phyloP scores from a whole-genome alignment of 179 eudicot species.

The Corrigiola litoralis region DNA sequence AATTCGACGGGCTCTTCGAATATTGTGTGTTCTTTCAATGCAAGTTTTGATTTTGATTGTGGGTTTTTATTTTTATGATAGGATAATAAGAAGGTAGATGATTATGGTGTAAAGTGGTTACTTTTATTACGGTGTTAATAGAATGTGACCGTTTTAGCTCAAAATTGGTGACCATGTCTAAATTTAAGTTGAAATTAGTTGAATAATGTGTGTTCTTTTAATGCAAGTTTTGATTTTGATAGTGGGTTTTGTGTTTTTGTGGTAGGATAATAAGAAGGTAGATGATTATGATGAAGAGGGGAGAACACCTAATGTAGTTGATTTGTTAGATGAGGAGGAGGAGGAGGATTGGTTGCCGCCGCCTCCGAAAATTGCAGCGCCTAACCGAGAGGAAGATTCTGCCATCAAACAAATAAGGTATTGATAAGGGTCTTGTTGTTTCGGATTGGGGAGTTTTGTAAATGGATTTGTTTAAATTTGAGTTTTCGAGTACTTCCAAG shows the following conservation, averaged over 20 bases:
- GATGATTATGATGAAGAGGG: conserved; percentile 15
- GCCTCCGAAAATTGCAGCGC: conserved; percentile 44
- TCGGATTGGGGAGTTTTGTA: not conserved
- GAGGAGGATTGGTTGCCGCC: conserved; percentile 76
- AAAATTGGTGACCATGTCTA: too few species aligned
- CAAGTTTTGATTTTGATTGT: conserved; percentile 2
- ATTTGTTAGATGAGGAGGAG: conserved; percentile 38
- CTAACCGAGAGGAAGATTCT: conserved; percentile 40
- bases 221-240: conserved; percentile 5
- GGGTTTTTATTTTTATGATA: conserved; percentile 11
- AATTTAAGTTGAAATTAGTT: too few species aligned
- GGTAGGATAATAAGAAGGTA: conserved; percentile 32
- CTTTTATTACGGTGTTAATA: too few species aligned
- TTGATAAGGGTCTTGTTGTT: too few species aligned
- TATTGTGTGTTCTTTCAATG: not conserved
- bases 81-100: conserved; percentile 30
- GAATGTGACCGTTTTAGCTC: too few species aligned
- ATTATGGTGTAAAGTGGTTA: too few species aligned
- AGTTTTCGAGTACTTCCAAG: not conserved
- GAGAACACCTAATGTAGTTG: conserved; percentile 20
- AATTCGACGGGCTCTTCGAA: too few species aligned
- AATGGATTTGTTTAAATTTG: not conserved
- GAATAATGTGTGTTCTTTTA: not conserved
- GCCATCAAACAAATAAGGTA: conserved; percentile 64
- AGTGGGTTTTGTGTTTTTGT: not conserved